Conservation (phyloP, 192 early-diverging fungal genomes). For the Piromyces sp. region DNA sequence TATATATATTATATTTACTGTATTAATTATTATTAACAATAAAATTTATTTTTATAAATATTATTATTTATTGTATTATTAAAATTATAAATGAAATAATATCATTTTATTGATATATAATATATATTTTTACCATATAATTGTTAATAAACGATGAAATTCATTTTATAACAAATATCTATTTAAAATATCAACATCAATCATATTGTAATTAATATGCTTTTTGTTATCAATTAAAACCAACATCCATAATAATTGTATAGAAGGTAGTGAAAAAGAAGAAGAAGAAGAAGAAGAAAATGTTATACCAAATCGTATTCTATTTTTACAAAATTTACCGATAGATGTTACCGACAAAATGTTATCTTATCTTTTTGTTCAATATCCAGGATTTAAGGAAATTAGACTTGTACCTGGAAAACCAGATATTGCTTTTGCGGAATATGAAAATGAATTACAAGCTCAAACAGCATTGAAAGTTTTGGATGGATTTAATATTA, state of each 20-base stretch:
- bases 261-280: conserved; percentile 5
- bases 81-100: too few relatives aligned
- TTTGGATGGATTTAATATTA: conserved; percentile 38
- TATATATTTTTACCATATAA: too few relatives aligned
- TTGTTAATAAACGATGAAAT: too few relatives aligned
- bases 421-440: conserved; percentile 46
- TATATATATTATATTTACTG: too few relatives aligned
- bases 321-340: conserved; percentile 5
- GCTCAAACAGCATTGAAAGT: conserved; percentile 30
- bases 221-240: too few relatives aligned
- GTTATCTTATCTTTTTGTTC: conserved; percentile 20
- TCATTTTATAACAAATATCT: too few relatives aligned
- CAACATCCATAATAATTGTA: neutral
- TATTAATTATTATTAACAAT: too few relatives aligned
- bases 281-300: neutral
- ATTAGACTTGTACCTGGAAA: conserved; percentile 46
- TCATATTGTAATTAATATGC: too few relatives aligned
- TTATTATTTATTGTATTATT: too few relatives aligned
- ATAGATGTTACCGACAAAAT: conserved; percentile 20
- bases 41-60: too few relatives aligned
- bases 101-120: too few relatives aligned
- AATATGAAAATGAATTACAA: conserved; percentile 32
- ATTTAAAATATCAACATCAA: too few relatives aligned
- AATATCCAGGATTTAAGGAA: conserved; percentile 42
- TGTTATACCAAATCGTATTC: conserved; percentile 2